Base-by-base conservation (phyloP, 768 basidiomycete genomes). In the Tulasnella sp. region DNA sequence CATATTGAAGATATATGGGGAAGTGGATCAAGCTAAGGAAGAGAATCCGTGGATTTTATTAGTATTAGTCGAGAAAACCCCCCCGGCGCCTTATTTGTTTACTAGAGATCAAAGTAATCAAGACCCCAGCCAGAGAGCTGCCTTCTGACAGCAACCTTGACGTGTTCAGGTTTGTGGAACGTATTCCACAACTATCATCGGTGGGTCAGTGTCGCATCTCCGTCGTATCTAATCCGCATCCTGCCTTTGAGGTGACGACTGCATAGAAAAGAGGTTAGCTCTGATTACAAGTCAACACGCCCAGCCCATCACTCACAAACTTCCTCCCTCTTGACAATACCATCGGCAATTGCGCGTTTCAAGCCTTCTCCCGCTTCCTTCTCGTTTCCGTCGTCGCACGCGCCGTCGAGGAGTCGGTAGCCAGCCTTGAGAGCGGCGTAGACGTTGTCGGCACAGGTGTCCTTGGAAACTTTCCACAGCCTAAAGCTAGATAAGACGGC, bases 311-410 rank as follows among this genome's bases (percentile, higher is more conserved):
- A 88, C 92, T 86, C 84, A 93, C 93, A 94, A 40, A 97, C 87
- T 18, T 97, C 95, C 85, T 95, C 93, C 46, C 96, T 89, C 85
- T 93, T 95, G 79, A 97, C 92, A 52, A 96, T 84, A 19, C 95
- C 94, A 9, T 95, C 94, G 56, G 86, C 84, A 81, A 96, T 89
- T n/a, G 94, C 95, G 19, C 91, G 90, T 75, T 87, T 88, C 79
- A 96, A 88, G 81, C 95, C 95, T 82, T 91, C 88, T 1, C 93
- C 94, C 5, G 93, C 92, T 85, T 95, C 91, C 83, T 91, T 93
- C 86, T 97, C 96, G 81, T 97, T 97, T 10, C 93, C 95, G 84
- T 95, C 96, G 86, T 94, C 94, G 82, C 91, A 90, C 42, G 94
- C 94, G 80, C 93, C 92, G 79, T 96, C 95, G 78, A 97, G 88